Conservation (phyloP, 2,329 filamentous ascomycete species). For the Colletotrichum plurivorum region DNA sequence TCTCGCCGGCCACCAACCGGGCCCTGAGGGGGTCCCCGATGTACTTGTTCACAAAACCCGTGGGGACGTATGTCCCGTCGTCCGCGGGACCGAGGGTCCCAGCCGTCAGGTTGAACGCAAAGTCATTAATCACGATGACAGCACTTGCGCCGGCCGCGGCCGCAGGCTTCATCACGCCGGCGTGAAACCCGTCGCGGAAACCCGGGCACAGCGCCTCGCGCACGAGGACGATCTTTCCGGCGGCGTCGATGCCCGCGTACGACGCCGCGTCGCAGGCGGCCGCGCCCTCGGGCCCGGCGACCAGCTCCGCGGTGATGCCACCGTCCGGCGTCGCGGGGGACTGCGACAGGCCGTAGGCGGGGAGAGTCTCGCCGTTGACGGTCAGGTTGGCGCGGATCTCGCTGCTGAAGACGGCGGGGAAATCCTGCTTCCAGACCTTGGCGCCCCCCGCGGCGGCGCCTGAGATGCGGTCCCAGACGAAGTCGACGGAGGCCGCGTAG, state of each 20-base stretch:
- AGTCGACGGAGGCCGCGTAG: slow-evolving; percentile 53
- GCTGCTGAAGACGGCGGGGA: slow-evolving; percentile 47
- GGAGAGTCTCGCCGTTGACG: slow-evolving; percentile 45
- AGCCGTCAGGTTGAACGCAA: slow-evolving; percentile 48
- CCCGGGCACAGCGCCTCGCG: slow-evolving; percentile 50
- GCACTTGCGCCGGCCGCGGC: slow-evolving; percentile 48
- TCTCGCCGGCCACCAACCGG: slow-evolving; percentile 50
- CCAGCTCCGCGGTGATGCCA: slow-evolving; percentile 46
- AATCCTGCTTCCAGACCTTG: slow-evolving; percentile 49
- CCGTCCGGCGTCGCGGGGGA: slow-evolving; percentile 49
- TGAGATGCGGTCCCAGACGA: slow-evolving; percentile 46
- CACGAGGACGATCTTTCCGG: slow-evolving; percentile 51
- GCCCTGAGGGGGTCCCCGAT: slow-evolving; percentile 46
- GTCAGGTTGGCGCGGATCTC: slow-evolving; percentile 31
- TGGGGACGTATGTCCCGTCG: slow-evolving; percentile 48
- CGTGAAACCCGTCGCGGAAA: slow-evolving; percentile 45
- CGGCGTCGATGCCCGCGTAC: slow-evolving; percentile 45
- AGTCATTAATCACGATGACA: slow-evolving; percentile 50
- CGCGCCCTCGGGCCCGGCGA: slow-evolving; percentile 46
- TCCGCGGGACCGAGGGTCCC: slow-evolving; percentile 46
- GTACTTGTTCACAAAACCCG: slow-evolving; percentile 49
- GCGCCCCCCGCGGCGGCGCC: slow-evolving; percentile 44
- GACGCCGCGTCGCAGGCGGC: slow-evolving; percentile 45
- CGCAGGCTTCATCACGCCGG: slow-evolving; percentile 48
- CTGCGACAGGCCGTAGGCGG: slow-evolving; percentile 48